Evolutionary conservation across 768 basidiomycete genomes (phyloP).

Genomic region (Imleria badia): DNA sequence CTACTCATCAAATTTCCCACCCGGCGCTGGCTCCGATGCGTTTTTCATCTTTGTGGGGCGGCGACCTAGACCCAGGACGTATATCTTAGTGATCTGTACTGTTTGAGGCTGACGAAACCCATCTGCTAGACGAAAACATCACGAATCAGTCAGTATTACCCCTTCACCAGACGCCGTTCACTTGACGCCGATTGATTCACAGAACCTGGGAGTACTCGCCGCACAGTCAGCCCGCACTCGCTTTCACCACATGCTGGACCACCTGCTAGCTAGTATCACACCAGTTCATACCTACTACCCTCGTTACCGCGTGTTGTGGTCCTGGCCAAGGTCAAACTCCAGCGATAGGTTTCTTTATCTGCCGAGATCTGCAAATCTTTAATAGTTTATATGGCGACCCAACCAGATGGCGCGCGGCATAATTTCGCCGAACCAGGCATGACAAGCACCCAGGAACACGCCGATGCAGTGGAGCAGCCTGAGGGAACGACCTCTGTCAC

Average conservation of each 20-base stretch:
- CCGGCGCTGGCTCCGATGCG: not conserved
- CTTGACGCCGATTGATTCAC: not conserved
- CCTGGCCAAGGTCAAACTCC: not conserved
- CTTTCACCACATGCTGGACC: not conserved
- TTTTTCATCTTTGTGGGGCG: not conserved
- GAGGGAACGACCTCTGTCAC: not conserved
- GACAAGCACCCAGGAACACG: no score
- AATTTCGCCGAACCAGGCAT: not conserved
- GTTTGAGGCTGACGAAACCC: no score
- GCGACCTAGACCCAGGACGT: not conserved
- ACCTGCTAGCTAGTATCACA: not conserved
- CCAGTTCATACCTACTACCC: not conserved
- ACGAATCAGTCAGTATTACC: not conserved
- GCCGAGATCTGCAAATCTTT: constrained; percentile 1
- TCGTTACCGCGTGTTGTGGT: not conserved
- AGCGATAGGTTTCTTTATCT: constrained; percentile 6
- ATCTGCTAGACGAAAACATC: no score
- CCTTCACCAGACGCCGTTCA: not conserved
- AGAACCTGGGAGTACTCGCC: not conserved
- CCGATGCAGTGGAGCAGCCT: no score
- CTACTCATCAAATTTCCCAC: not conserved
- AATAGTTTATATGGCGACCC: not conserved
- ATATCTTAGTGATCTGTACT: not conserved
- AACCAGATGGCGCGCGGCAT: not conserved
- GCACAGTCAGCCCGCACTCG: not conserved